A percentile compares a stretch with the other conserved stretches of the same genome.
These are phyloP conservation scores for Sechiopsis laciniata DNA, from an alignment of 306 rosid species.

Conservation along the genomic window DNA sequence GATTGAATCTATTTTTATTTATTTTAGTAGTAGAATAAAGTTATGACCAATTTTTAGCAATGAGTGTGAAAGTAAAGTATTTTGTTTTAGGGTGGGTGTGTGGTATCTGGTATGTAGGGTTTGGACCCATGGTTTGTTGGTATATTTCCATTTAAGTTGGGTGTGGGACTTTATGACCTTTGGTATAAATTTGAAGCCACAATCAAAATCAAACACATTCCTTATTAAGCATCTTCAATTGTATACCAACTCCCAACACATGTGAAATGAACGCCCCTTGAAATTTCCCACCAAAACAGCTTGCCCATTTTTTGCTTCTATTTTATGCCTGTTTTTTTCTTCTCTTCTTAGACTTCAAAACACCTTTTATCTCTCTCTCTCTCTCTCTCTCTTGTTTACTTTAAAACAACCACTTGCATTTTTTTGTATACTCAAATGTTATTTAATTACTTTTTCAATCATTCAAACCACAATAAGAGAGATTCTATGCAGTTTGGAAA, in stretches of 20 bases:
- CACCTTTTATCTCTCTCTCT: not conserved
- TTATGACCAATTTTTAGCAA: too few species aligned
- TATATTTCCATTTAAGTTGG: not conserved
- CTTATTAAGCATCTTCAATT: not conserved
- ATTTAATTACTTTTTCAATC: not conserved
- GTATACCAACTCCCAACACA: not conserved
- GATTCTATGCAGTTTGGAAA: not conserved
- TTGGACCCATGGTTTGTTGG: not conserved
- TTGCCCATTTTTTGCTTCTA: not conserved
- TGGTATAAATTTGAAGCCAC: conserved; percentile 8
- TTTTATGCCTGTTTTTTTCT: not conserved
- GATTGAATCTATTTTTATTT: too few species aligned
- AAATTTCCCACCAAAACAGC: not conserved
- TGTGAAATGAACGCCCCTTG: not conserved
- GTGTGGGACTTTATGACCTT: not conserved
- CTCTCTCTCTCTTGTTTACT: not conserved
- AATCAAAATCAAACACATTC: not conserved
- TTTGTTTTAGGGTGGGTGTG: too few species aligned
- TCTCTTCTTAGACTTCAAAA: not conserved
- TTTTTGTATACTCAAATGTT: not conserved
- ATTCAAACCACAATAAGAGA: not conserved
- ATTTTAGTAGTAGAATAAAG: too few species aligned
- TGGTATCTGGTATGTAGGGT: not conserved
- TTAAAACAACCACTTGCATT: conserved; percentile 9
- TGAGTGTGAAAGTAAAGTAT: too few species aligned